A percentile compares a stretch with the other conserved stretches of the same genome.
These are phyloP conservation scores for Royoungia palumana DNA, from an alignment of 768 basidiomycete genomes.

Conservation along the genomic window DNA sequence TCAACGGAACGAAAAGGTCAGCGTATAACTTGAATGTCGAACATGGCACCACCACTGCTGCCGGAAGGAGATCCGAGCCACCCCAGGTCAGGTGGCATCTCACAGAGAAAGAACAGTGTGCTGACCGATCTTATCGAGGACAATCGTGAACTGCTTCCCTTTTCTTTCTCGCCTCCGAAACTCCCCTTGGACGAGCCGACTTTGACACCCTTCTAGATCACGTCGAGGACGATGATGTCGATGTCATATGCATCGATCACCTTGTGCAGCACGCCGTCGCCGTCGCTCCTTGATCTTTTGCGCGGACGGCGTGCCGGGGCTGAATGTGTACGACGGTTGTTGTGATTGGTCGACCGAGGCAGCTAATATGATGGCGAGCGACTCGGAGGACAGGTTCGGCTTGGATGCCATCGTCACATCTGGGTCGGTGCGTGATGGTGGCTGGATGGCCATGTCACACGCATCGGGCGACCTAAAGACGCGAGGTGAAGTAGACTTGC, in stretches of 20 bases:
- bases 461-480: neutral
- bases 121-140: conserved; percentile 96
- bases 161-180: conserved; percentile 80
- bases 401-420: conserved; percentile 71
- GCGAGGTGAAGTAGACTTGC: conserved; percentile 29
- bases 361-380: conserved; percentile 48
- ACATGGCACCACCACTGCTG: conserved; percentile 88
- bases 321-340: conserved; percentile 20
- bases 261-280: conserved; percentile 72
- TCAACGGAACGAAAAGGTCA: conserved; percentile 88
- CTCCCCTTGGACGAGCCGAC: conserved; percentile 90
- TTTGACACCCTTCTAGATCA: conserved; percentile 92
- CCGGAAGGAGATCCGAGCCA: conserved; percentile 77
- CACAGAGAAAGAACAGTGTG: neutral
- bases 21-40: conserved; percentile 88
- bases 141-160: conserved; percentile 89
- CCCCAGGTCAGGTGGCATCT: neutral
- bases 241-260: conserved; percentile 94
- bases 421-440: conserved; percentile 37
- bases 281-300: conserved; percentile 66
- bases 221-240: conserved; percentile 85
- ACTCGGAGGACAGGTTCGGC: conserved; percentile 61
- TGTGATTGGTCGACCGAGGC: conserved; percentile 24
- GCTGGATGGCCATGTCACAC: conserved; percentile 7
- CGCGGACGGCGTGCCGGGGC: conserved; percentile 22